Evolutionary conservation across 1,139 yeast genomes (phyloP).

Genomic region (Spathaspora sp.): DNA sequence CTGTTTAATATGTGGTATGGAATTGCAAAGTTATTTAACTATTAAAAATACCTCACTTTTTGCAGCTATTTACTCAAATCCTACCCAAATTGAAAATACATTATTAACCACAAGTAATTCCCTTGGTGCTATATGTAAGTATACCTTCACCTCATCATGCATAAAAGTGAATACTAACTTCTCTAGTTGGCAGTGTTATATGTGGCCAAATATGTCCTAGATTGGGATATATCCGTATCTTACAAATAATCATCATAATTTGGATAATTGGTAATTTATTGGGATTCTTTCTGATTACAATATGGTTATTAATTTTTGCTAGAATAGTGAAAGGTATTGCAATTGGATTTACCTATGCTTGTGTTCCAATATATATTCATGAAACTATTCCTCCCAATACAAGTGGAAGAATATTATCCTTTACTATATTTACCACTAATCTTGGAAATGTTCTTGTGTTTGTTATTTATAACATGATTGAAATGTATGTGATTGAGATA

Average conservation of each 20-base stretch:
- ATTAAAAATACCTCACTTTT: slow-evolving; percentile 24
- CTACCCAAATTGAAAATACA: slow-evolving; percentile 25
- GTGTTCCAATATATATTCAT: slow-evolving; percentile 33
- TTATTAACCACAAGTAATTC: slow-evolving; percentile 28
- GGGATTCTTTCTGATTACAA: slow-evolving; percentile 25
- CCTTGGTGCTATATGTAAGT: slow-evolving; percentile 35
- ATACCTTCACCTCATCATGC: slow-evolving; percentile 15
- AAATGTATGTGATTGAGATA: slow-evolving; percentile 12
- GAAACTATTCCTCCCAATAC: slow-evolving; percentile 27
- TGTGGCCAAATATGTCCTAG: slow-evolving; percentile 32
- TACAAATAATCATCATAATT: slow-evolving; percentile 25
- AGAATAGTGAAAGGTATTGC: slow-evolving; percentile 31
- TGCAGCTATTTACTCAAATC: slow-evolving; percentile 21
- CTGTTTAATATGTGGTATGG: slow-evolving; percentile 33
- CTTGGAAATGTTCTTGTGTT: slow-evolving; percentile 25
- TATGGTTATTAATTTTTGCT: slow-evolving; percentile 27
- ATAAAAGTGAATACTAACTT: not conserved
- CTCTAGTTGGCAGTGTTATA: slow-evolving; percentile 30
- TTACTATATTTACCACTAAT: slow-evolving; percentile 15
- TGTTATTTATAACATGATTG: slow-evolving; percentile 21
- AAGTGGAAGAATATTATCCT: slow-evolving; percentile 19
- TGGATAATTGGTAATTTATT: slow-evolving; percentile 31
- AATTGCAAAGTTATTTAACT: slow-evolving; percentile 26
- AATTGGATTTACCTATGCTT: slow-evolving; percentile 30
- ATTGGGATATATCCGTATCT: slow-evolving; percentile 27